These are phyloP conservation scores for Hibiscus trionum DNA, from an alignment of 345 rosid genomes.

Conservation along the genomic window DNA sequence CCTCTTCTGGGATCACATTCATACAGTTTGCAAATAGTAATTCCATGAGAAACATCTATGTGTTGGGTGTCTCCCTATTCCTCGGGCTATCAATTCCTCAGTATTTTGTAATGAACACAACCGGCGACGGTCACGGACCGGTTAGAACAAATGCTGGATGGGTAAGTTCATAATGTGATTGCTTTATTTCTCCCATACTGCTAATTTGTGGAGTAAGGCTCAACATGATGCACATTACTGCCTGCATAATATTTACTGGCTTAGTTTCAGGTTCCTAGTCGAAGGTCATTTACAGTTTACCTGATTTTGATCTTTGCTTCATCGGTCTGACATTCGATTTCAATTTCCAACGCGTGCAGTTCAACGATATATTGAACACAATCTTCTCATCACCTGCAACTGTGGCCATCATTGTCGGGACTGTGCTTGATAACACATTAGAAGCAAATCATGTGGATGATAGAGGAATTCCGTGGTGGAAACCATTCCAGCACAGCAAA, in stretches of 20 bases:
- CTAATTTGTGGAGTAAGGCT: no score
- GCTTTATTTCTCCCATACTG: no score
- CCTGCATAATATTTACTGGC: no score
- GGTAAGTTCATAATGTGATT: background rate
- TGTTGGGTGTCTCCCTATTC: background rate
- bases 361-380: conserved; percentile 76
- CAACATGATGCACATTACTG: no score
- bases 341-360: conserved; percentile 33
- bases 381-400: conserved; percentile 84
- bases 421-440: conserved; percentile 69
- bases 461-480: conserved; percentile 90
- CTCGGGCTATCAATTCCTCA: background rate
- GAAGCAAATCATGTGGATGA: conserved; percentile 35
- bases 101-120: background rate
- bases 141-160: background rate
- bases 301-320: background rate
- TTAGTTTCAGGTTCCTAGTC: background rate
- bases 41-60: background rate
- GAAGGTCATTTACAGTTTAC: background rate
- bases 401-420: conserved; percentile 64
- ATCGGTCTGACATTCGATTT: background rate
- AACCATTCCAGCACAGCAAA: conserved; percentile 61
- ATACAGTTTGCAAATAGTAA: background rate
- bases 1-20: background rate
- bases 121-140: background rate